Percentiles rank a stretch among this genome's conserved stretches.
phyloP scores from a whole-genome alignment of 2,329 filamentous ascomycete genomes.

The Clarireedia hainanense region DNA sequence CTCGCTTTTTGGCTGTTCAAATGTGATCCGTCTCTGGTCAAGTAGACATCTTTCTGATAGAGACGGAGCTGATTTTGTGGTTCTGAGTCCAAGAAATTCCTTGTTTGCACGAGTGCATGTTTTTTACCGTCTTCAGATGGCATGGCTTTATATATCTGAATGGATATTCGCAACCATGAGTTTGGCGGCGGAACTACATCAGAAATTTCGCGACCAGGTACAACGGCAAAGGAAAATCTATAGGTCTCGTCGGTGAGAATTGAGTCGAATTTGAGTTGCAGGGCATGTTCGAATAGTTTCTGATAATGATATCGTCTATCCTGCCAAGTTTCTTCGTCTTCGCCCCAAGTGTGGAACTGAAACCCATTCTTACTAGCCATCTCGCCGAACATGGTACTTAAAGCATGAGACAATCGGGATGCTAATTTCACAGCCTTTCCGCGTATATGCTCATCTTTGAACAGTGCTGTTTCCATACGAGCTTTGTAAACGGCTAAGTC shows the following conservation, averaged over 20 bases:
- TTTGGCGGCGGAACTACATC: neutral
- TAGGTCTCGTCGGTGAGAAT: conserved; percentile 7
- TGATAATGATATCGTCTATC: conserved; percentile 5
- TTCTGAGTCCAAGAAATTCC: neutral
- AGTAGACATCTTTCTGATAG: neutral
- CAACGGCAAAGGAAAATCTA: neutral
- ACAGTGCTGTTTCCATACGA: neutral
- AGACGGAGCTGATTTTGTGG: neutral
- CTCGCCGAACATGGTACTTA: conserved; percentile 4
- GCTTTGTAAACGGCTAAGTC: conserved; percentile 10
- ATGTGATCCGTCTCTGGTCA: neutral
- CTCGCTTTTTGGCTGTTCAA: too few species aligned
- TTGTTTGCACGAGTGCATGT: neutral
- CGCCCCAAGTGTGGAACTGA: conserved; percentile 5
- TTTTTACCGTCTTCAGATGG: neutral
- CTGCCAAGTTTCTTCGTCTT: conserved; percentile 1
- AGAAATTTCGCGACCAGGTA: too few species aligned
- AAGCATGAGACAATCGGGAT: neutral
- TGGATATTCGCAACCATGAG: neutral
- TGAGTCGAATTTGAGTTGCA: conserved; percentile 10
- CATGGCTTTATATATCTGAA: neutral
- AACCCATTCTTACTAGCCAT: neutral
- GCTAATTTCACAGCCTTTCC: conserved; percentile 7
- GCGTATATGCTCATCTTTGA: conserved; percentile 1
- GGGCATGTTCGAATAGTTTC: conserved; percentile 10